Percentiles rank a stretch among this genome's conserved stretches.
phyloP scores from a whole-genome alignment of 2,329 filamentous ascomycete genomes.

The Ophiostoma pallidulum region DNA sequence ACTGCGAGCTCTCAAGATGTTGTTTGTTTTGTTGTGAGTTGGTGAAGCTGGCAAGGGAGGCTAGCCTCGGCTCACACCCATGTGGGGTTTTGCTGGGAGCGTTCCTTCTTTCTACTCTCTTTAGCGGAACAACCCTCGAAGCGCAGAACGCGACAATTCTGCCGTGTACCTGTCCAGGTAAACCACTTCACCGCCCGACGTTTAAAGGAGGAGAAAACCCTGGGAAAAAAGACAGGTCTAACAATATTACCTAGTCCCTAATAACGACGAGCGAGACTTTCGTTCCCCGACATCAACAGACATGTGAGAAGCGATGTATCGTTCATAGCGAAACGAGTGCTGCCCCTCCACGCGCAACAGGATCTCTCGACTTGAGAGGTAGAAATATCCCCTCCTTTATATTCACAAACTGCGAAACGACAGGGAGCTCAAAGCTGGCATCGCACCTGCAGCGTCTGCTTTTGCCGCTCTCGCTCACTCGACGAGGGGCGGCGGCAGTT shows the following conservation, averaged over 20 bases:
- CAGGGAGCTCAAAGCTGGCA: conserved; percentile 6
- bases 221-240: too few species aligned
- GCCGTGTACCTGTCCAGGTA: conserved; percentile 2
- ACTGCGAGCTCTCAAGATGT: too few species aligned
- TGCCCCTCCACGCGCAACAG: too few species aligned
- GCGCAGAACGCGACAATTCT: too few species aligned
- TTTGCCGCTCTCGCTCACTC: not conserved
- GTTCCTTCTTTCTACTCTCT: not conserved
- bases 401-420: not conserved
- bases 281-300: too few species aligned
- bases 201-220: not conserved
- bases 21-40: not conserved
- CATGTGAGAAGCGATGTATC: too few species aligned
- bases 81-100: not conserved
- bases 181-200: conserved; percentile 8
- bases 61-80: conserved; percentile 9
- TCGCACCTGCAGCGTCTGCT: not conserved
- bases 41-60: not conserved
- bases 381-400: not conserved
- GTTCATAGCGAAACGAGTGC: too few species aligned
- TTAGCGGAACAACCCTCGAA: too few species aligned
- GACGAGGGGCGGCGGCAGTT: not conserved
- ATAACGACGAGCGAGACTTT: too few species aligned
- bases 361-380: too few species aligned
- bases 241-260: too few species aligned